phyloP scores from a whole-genome alignment of 2,329 filamentous ascomycete species.

The Trichoderma breve region DNA sequence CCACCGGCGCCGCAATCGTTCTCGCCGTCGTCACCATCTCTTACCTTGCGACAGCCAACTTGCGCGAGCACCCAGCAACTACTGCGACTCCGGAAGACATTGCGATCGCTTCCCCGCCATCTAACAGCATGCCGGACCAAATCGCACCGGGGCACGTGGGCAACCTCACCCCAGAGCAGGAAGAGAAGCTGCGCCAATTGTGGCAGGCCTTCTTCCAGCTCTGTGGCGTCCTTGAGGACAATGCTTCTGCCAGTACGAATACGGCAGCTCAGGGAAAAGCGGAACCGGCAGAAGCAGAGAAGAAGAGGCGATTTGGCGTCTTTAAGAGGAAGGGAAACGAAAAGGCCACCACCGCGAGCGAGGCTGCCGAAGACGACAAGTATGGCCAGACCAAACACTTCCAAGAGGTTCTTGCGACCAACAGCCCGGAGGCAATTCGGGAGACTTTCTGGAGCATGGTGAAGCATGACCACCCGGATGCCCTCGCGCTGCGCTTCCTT shows the following conservation, averaged over 20 bases:
- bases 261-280: conserved; percentile 19
- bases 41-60: background rate
- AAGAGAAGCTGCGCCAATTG: conserved; percentile 81
- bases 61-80: background rate
- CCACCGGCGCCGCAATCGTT: background rate
- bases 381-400: conserved; percentile 88
- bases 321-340: conserved; percentile 65
- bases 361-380: conserved; percentile 71
- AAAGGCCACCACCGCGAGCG: background rate
- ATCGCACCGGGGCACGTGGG: conserved; percentile 70
- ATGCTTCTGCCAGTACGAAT: conserved; percentile 25
- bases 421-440: conserved; percentile 75
- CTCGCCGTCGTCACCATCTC: background rate
- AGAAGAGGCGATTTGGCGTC: conserved; percentile 70
- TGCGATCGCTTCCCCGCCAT: background rate
- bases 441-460: conserved; percentile 88
- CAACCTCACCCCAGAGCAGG: conserved; percentile 85
- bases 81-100: background rate
- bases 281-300: conserved; percentile 36
- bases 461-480: conserved; percentile 93
- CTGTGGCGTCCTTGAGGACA: conserved; percentile 56
- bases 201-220: conserved; percentile 77
- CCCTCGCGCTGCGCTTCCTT: conserved; percentile 75
- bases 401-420: conserved; percentile 73
- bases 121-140: conserved; percentile 26